phyloP scores from a whole-genome alignment of 1,139 yeast genomes.

The Candida freyschussii region DNA sequence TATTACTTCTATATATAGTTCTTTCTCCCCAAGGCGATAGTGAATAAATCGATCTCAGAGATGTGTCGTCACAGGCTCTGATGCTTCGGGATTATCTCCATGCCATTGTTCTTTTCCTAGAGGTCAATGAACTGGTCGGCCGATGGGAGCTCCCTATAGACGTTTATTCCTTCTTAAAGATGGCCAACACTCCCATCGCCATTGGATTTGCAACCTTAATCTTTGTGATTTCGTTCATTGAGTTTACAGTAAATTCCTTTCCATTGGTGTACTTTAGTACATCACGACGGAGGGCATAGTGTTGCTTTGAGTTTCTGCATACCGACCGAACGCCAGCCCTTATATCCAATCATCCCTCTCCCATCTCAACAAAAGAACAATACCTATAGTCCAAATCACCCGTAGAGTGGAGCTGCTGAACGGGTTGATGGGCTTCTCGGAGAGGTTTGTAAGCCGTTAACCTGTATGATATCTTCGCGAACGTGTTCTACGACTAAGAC shows the following conservation, averaged over 20 bases:
- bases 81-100: not conserved
- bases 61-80: not conserved
- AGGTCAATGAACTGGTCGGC: not conserved
- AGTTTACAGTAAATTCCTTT: not conserved
- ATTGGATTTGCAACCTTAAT: not conserved
- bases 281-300: constrained; percentile 29
- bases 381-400: constrained; percentile 30
- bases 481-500: no score
- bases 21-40: not conserved
- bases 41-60: not conserved
- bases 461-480: no score
- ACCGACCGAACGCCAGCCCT: constrained; percentile 38
- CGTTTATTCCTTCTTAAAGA: not conserved
- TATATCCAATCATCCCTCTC: constrained; percentile 32
- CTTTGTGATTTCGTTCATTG: not conserved
- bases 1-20: not conserved
- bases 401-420: constrained; percentile 32
- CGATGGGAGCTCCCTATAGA: not conserved
- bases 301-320: constrained; percentile 43
- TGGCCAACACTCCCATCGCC: no score
- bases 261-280: not conserved
- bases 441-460: no score
- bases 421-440: not conserved
- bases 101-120: not conserved
- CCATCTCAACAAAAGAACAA: constrained; percentile 27